Evolutionary conservation across 1,284 basidiomycete species (phyloP), one percentile per base, ranked within the genome.

Genomic region (Malassezia cuniculi): DNA sequence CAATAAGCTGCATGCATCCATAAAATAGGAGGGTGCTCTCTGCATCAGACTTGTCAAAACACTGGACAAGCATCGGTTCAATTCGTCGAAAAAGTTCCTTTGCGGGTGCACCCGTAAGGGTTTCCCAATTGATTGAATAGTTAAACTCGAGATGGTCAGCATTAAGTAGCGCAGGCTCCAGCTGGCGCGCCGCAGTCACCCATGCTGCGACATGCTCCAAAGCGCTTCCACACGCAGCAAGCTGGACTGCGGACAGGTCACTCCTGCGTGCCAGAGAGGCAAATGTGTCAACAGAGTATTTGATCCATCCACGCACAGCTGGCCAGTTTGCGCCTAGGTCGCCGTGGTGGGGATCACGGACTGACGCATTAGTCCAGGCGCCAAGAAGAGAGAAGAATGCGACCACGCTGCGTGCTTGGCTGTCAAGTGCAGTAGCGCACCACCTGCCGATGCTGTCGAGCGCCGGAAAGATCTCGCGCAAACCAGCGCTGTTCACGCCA

Each of bases 401-500:
- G 4, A 4, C 15, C 5, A n/a, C 4, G 15, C 22, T 18, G 9
- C 20, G 31, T 11, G 14, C 6, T 11, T 25, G 7, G 5, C 19
- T 16, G 15, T 25, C 9, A 10, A 33, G 14, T 7, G 19, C 14
- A 11, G 16, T 6, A 5, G 34, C 17, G 3, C 49, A 53, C 54
- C 56, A 56, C 0, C 37, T 11, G 18, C 45, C 47, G 15, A 47
- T 30, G n/a, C 45, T 39, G 9, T 47, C 45, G 42, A 55, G 49
- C 9, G 47, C 19, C 6, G 32, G 30, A 44, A 51, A 54, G 1
- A 47, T 42, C 11, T 57, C 71, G 10, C 75, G 73, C 24, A 73
- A 72, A 15, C 77, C 70, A 1, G 79, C 77, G 1, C 77, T 77
- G 2, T 76, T 80, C 3, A 89, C 60, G 0, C 87, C 86, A 52